Conservation (phyloP, 2,329 filamentous ascomycete genomes). For the Dryadomyces quercus-mongolicae region DNA sequence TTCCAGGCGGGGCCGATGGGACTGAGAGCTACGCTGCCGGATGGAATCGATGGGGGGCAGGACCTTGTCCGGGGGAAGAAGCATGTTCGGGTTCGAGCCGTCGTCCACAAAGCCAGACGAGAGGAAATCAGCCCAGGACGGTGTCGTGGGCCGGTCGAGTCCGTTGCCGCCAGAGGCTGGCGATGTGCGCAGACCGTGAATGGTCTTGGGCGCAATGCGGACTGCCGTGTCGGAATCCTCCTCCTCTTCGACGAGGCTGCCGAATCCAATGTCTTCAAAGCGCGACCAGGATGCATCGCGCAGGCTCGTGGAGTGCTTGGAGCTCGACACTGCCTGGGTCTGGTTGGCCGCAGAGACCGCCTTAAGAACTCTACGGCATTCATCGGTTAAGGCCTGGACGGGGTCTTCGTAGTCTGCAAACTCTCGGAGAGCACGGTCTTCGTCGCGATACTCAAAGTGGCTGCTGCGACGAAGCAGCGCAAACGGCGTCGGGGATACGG, state of each 20-base stretch:
- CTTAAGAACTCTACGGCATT: slow-evolving; percentile 81
- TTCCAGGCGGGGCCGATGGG: slow-evolving; percentile 62
- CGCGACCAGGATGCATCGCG: slow-evolving; percentile 90
- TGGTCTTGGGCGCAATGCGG: slow-evolving; percentile 26
- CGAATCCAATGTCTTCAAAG: slow-evolving; percentile 91
- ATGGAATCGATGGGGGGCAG: slow-evolving; percentile 71
- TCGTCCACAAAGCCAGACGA: slow-evolving; percentile 84
- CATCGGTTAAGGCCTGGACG: slow-evolving; percentile 75
- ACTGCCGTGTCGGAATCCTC: slow-evolving; percentile 48
- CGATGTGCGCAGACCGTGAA: slow-evolving; percentile 41
- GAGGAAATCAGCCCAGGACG: slow-evolving; percentile 96
- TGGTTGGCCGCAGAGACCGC: slow-evolving; percentile 84
- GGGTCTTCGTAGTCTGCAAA: slow-evolving; percentile 88
- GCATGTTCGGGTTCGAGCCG: slow-evolving; percentile 51
- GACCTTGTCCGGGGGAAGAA: slow-evolving; percentile 85
- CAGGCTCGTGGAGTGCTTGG: slow-evolving; percentile 59
- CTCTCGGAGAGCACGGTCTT: slow-evolving; percentile 70
- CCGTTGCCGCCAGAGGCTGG: slow-evolving; percentile 56
- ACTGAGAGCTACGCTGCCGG: slow-evolving; percentile 77
- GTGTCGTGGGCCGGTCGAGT: slow-evolving; percentile 75
- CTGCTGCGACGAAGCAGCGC: slow-evolving; percentile 79
- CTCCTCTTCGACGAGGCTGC: slow-evolving; percentile 59
- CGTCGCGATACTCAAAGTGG: slow-evolving; percentile 89
- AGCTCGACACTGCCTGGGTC: slow-evolving; percentile 55
- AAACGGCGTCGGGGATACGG: slow-evolving; percentile 90